These are phyloP conservation scores for Monilinia aucupariae DNA, from an alignment of 2,329 filamentous ascomycete species.

Conservation along the genomic window DNA sequence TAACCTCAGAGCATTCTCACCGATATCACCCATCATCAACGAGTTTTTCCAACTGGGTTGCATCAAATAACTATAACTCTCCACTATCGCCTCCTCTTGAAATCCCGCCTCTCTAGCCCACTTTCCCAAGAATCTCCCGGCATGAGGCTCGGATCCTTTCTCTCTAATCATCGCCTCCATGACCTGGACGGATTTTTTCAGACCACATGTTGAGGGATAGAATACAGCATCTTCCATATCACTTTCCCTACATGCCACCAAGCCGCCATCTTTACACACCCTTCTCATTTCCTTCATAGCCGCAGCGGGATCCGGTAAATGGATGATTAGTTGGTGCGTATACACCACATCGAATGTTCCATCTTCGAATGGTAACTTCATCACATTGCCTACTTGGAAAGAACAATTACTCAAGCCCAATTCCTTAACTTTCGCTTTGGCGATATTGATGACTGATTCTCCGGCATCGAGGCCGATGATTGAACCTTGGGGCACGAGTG, in stretches of 20 bases:
- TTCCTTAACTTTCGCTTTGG: neutral
- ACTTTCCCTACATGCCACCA: slow-evolving; percentile 14
- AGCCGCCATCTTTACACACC: slow-evolving; percentile 10
- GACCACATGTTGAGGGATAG: neutral
- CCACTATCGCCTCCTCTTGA: neutral
- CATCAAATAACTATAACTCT: slow-evolving; percentile 14
- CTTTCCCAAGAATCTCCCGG: slow-evolving; percentile 2
- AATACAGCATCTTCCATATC: slow-evolving; percentile 11
- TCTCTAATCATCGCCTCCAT: slow-evolving; percentile 10
- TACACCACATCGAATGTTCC: slow-evolving; percentile 14
- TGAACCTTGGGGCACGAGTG: slow-evolving; percentile 2
- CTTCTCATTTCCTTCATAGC: slow-evolving; percentile 13
- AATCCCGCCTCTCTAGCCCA: slow-evolving; percentile 13
- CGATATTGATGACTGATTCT: neutral
- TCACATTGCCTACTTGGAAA: slow-evolving; percentile 14
- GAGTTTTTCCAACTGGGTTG: slow-evolving; percentile 10
- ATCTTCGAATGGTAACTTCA: slow-evolving; percentile 10
- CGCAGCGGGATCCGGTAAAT: neutral
- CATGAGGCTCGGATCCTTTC: slow-evolving; percentile 5
- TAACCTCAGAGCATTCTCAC: neutral
- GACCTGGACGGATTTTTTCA: neutral
- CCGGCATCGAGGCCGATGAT: slow-evolving; percentile 10
- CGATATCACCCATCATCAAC: neutral
- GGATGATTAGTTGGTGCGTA: slow-evolving; percentile 14
- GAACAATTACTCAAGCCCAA: neutral